phyloP scores from a whole-genome alignment of 768 basidiomycete genomes.

The Hericium rajendrae region DNA sequence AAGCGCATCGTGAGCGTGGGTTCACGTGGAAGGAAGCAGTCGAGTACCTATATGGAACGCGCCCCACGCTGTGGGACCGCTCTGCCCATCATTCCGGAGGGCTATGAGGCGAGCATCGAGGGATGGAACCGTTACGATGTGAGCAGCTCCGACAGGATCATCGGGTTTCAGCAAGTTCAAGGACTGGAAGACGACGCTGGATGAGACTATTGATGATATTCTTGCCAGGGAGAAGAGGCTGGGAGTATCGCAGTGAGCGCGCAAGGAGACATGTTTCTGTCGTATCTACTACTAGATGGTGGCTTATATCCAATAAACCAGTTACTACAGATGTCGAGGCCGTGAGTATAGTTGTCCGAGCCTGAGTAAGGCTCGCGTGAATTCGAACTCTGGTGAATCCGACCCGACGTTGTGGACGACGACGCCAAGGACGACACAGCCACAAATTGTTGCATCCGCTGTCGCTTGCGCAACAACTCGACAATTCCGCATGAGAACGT shows the following conservation, averaged over 20 bases:
- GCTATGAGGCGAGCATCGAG: constrained; percentile 2
- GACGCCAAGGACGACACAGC: too few relatives aligned
- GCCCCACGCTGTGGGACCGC: constrained; percentile 12
- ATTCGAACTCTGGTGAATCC: too few relatives aligned
- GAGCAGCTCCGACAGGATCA: background rate
- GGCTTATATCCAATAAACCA: too few relatives aligned
- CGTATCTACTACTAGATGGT: too few relatives aligned
- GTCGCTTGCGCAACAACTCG: too few relatives aligned
- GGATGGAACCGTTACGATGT: background rate
- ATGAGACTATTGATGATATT: background rate
- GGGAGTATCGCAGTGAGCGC: background rate
- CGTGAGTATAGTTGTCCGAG: too few relatives aligned
- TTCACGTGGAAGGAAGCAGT: constrained; percentile 18
- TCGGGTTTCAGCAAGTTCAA: background rate
- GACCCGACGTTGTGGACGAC: too few relatives aligned
- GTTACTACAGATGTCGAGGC: too few relatives aligned
- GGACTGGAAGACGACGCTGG: background rate
- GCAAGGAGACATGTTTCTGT: too few relatives aligned
- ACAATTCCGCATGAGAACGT: too few relatives aligned
- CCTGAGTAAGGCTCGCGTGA: too few relatives aligned
- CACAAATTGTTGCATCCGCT: too few relatives aligned
- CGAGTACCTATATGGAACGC: constrained; percentile 9
- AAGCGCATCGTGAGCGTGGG: constrained; percentile 18
- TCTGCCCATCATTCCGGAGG: background rate
- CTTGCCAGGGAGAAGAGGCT: background rate